A percentile compares a stretch with the other conserved stretches of the same genome.
Evolutionary conservation across 306 rosid species (phyloP).

Genomic region (Hippophae tibetana): DNA sequence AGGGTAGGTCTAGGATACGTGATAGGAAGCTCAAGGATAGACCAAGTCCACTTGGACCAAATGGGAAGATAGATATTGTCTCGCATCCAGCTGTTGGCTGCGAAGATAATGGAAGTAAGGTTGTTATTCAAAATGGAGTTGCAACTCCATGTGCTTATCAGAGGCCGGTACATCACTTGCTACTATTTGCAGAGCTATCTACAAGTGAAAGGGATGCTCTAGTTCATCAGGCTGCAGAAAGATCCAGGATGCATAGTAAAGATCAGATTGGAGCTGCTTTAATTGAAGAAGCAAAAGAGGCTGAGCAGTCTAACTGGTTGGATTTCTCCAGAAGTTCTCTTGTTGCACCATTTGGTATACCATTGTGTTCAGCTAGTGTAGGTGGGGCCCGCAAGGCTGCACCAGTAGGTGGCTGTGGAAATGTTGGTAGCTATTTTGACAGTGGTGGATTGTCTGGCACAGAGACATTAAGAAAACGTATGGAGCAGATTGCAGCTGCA

Average conservation of each 20-base stretch:
- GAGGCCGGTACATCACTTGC: conserved; percentile 69
- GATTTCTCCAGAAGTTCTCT: conserved; percentile 58
- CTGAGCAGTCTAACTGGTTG: conserved; percentile 39
- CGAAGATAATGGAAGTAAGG: conserved; percentile 56
- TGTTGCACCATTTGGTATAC: conserved; percentile 90
- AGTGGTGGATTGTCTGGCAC: conserved; percentile 68
- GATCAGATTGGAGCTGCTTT: conserved; percentile 37
- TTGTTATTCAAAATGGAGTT: conserved; percentile 62
- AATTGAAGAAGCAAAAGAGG: conserved; percentile 60
- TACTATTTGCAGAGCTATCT: conserved; percentile 68
- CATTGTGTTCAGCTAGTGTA: conserved; percentile 67
- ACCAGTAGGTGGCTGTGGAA: conserved; percentile 46
- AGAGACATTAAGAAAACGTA: conserved; percentile 64
- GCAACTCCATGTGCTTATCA: conserved; percentile 66
- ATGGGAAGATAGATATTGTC: conserved; percentile 64
- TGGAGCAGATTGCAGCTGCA: conserved; percentile 84
- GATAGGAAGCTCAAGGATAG: conserved; percentile 82
- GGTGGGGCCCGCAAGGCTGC: conserved; percentile 85
- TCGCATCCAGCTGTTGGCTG: conserved; percentile 39
- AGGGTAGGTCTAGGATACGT: conserved; percentile 55
- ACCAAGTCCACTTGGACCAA: conserved; percentile 94
- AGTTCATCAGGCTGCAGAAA: conserved; percentile 41
- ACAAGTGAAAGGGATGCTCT: conserved; percentile 47
- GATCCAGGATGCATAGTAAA: conserved; percentile 43
- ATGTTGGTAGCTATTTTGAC: conserved; percentile 45